Base-by-base conservation (phyloP, 371 early-diverging fungal species). In the Mortierella sp. region DNA sequence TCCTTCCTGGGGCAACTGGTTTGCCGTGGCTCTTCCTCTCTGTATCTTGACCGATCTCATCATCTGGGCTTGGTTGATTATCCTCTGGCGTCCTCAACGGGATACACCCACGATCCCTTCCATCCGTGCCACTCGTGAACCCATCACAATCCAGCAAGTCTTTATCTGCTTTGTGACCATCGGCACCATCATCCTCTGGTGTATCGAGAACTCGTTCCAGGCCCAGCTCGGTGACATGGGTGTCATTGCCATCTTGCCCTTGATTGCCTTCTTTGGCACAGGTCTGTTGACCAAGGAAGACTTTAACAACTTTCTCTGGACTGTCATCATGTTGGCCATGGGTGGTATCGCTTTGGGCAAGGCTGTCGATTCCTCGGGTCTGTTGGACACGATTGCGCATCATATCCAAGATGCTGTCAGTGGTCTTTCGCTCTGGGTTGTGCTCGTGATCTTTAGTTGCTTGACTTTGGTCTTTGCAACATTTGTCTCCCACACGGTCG, bases 401-500 rank as follows among this genome's bases (percentile, higher is more conserved):
- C 68, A 84, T 15, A 90, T 97, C 51, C 86, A 92, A 30, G 74
- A 66, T 0, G 64, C 86, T 18, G 90, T 96, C 18, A 82, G 84
- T n/a, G 94, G 87, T 0, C 61, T 93, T 60, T 85, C 89, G 7
- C 73, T 91, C 44, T 94, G 91, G 81, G 81, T 86, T 12, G 91
- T 94, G 15, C 62, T 94, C 43, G 72, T 89, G 62, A 81, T 90
- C 23, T 91, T 95, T 70, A 85, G 90, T 43, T 83, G 79, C 18
- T 75, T 94, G 60, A 91, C 93, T 0, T 68, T 93, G 14, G 87
- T 94, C 11, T 90, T 94, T 70, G 94, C 97, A 23, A 94, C 94
- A 7, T 97, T 97, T 79, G 93, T 97, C 61, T 92, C 92, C 55
- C 98, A 97, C 74, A 97, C 98, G 0, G 98, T 97, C 1, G 94